Percentiles rank a stretch among this genome's conserved stretches.
These are phyloP conservation scores for Candida gigantensis DNA, from an alignment of 1,139 yeast species.

Conservation along the genomic window DNA sequence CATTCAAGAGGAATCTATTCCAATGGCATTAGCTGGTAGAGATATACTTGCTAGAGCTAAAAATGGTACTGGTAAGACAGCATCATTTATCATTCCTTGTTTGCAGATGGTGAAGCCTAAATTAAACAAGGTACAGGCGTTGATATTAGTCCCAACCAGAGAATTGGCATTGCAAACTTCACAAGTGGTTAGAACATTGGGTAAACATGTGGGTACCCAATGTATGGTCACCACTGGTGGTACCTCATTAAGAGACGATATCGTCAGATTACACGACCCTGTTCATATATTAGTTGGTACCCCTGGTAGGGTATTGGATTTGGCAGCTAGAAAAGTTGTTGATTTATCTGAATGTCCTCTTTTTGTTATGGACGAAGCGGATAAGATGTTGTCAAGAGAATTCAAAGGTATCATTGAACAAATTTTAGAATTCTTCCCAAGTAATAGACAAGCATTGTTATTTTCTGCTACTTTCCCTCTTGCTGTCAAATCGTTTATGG, in stretches of 20 bases:
- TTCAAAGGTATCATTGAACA: conserved; percentile 88
- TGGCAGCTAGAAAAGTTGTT: conserved; percentile 85
- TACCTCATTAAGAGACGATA: conserved; percentile 90
- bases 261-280: conserved; percentile 86
- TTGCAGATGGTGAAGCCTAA: conserved; percentile 85
- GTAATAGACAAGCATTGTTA: conserved; percentile 77
- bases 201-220: conserved; percentile 88
- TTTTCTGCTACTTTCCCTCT: conserved; percentile 97
- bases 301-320: conserved; percentile 94
- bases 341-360: conserved; percentile 85
- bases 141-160: conserved; percentile 90
- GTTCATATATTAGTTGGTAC: conserved; percentile 93
- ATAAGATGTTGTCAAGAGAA: conserved; percentile 90
- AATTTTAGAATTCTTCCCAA: conserved; percentile 80
- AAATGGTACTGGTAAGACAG: conserved; percentile 98
- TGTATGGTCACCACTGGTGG: conserved; percentile 99
- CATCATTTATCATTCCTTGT: conserved; percentile 89
- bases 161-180: conserved; percentile 96
- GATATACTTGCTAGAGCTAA: conserved; percentile 97
- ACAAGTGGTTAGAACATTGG: conserved; percentile 95
- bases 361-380: conserved; percentile 99
- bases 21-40: conserved; percentile 92
- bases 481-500: conserved; percentile 91
- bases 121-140: conserved; percentile 80
- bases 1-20: conserved; percentile 96